phyloP scores from a whole-genome alignment of 192 early-diverging fungal genomes.

The Funneliformis geosporum region DNA sequence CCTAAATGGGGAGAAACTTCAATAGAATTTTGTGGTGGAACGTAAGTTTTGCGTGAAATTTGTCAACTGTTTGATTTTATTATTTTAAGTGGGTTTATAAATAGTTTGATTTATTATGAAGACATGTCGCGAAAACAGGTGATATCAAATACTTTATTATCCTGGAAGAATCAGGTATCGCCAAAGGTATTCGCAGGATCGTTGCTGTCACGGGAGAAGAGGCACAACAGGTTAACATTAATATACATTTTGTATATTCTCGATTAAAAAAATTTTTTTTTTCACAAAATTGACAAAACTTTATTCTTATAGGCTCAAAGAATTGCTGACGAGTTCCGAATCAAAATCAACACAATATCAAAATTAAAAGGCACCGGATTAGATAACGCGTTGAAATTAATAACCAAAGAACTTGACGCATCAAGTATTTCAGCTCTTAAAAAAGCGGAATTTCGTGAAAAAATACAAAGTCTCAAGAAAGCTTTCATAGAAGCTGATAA shows the following conservation, averaged over 20 bases:
- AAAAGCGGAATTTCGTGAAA: constrained; percentile 75
- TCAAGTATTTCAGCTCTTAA: constrained; percentile 75
- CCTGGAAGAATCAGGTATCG: constrained; percentile 88
- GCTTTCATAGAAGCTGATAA: constrained; percentile 87
- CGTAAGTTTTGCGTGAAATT: constrained; percentile 47
- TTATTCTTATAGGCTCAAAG: constrained; percentile 53
- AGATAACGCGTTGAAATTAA: constrained; percentile 76
- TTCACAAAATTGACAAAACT: not conserved
- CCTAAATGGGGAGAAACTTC: constrained; percentile 80
- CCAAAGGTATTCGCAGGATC: constrained; percentile 96
- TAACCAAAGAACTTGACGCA: constrained; percentile 79
- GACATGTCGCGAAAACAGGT: constrained; percentile 83
- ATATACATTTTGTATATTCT: not conserved
- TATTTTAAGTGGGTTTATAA: not conserved
- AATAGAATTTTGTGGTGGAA: constrained; percentile 98
- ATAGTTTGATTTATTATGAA: constrained; percentile 32
- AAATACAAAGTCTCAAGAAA: constrained; percentile 77
- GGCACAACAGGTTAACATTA: constrained; percentile 51
- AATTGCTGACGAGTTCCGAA: constrained; percentile 67
- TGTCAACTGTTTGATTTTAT: not conserved
- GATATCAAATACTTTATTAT: constrained; percentile 87
- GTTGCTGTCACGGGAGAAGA: constrained; percentile 93
- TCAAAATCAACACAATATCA: constrained; percentile 62
- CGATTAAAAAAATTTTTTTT: not conserved
- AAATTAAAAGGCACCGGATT: constrained; percentile 61